Evolutionary conservation across 2,329 filamentous ascomycete genomes (phyloP), one percentile per base, ranked within the genome.

Genomic region (Colletotrichum shisoi): DNA sequence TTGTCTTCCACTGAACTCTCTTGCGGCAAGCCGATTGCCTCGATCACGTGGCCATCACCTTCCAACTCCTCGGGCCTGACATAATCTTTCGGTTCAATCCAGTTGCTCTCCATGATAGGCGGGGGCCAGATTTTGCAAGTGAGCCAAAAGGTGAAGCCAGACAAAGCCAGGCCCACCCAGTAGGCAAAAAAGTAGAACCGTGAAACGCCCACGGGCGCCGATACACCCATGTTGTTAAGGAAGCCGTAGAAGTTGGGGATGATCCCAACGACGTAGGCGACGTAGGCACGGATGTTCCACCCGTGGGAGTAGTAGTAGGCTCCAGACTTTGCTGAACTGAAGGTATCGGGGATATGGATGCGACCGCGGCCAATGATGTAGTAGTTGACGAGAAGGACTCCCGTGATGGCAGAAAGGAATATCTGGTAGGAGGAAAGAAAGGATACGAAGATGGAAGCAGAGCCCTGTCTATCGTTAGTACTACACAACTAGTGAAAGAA

Each of bases 181-280:
- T 82, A 84, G 0, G 85, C 84, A 27, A 88, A 77, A 68, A 85
- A 85, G 71, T 88, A 88, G 74, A 87, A 86, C 17, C 74, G 72
- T 0, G 73, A 75, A 3, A 78, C 71, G 0, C 74, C 75, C 0
- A 74, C 4, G 1, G 79, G 78, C 0, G 75, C 76, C 0, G 56
- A 3, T 4, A 81, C 77, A 1, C 79, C 79, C 75, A 81, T 77
- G 24, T 78, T 76, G 63, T 77, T 74, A 2, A 81, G 71, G 52
- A 82, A 82, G 1, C 78, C 79, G 52, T 77, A 78, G 54, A 82
- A 79, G 51, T 80, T 80, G 0, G 78, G 78, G 5, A 73, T 72
- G n/a, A 80, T 74, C 15, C 76, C 77, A 40, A 78, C 49, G 1
- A 80, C 12, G 52, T 74, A 74, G 5, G 71, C 72, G 15, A 58